Percentiles rank a stretch among this genome's conserved stretches.
Evolutionary conservation across 2,329 filamentous ascomycete species (phyloP).

Genomic region (Fusarium citri): DNA sequence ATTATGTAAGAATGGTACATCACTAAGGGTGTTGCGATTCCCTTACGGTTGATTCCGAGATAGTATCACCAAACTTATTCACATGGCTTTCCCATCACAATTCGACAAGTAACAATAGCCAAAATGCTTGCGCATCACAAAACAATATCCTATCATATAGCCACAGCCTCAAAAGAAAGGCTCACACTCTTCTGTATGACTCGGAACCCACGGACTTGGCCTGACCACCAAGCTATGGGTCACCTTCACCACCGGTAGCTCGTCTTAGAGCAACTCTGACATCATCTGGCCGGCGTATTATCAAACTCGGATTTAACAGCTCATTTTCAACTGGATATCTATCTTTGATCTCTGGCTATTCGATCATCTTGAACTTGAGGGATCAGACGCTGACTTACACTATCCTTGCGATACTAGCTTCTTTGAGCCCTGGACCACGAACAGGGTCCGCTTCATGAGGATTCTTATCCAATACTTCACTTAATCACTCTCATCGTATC

Average conservation of each 20-base stretch:
- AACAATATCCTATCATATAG: not conserved
- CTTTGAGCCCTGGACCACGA: conserved; percentile 13
- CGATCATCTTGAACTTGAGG: not conserved
- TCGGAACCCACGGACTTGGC: not conserved
- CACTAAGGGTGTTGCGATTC: not conserved
- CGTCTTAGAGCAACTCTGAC: conserved; percentile 6
- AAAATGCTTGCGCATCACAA: not conserved
- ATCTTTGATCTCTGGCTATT: not conserved
- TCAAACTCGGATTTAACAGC: not conserved
- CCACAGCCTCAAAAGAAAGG: not conserved
- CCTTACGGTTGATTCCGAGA: not conserved
- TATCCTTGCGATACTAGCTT: conserved; percentile 20
- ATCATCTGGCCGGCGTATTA: not conserved
- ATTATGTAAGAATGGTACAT: not conserved
- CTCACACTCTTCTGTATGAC: not conserved
- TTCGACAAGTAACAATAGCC: not conserved
- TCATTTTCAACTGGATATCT: not conserved
- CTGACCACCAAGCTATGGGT: conserved; percentile 13
- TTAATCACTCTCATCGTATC: not conserved
- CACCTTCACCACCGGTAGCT: conserved; percentile 2
- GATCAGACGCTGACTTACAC: conserved; percentile 32
- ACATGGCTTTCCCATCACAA: not conserved
- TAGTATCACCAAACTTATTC: conserved; percentile 7
- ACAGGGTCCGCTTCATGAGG: conserved; percentile 5
- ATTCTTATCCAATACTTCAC: not conserved